Evolutionary conservation across 345 rosid species (phyloP).

Genomic region (Lepidium didymum): DNA sequence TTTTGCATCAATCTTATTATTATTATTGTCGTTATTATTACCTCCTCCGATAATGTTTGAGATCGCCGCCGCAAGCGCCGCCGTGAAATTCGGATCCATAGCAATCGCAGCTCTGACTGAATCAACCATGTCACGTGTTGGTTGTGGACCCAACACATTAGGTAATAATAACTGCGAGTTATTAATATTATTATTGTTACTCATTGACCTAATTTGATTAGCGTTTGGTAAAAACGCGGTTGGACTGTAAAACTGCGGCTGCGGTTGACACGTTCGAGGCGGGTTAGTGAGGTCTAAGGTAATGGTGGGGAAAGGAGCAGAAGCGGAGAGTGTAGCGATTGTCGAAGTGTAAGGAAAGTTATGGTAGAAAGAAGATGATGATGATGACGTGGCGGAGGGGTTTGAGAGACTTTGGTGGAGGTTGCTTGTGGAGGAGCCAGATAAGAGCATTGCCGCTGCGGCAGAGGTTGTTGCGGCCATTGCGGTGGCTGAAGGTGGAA

Average conservation of each 20-base stretch:
- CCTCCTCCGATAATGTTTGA: conserved; percentile 48
- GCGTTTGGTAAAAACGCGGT: conserved; percentile 19
- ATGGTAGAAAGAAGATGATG: conserved; percentile 30
- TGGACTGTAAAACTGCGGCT: conserved; percentile 21
- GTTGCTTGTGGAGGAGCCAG: conserved; percentile 58
- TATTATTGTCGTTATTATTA: conserved; percentile 18
- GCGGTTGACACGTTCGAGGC: conserved; percentile 33
- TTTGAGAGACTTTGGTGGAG: conserved; percentile 43
- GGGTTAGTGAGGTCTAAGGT: conserved; percentile 79
- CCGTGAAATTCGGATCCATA: conserved; percentile 74
- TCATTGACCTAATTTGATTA: conserved; percentile 19
- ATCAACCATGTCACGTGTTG: conserved; percentile 53
- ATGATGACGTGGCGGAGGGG: conserved; percentile 20
- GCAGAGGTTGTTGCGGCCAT: conserved; percentile 91
- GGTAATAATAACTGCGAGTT: conserved; percentile 10
- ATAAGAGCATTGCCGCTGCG: conserved; percentile 78
- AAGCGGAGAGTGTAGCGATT: conserved; percentile 70
- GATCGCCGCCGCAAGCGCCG: conserved; percentile 76
- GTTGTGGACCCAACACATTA: conserved; percentile 20
- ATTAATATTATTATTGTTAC: not conserved
- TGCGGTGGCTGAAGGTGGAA: conserved; percentile 83
- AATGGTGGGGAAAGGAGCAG: conserved; percentile 85
- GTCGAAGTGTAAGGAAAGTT: conserved; percentile 60
- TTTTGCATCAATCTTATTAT: conserved; percentile 16
- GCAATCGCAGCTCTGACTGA: conserved; percentile 67